Percentiles rank a stretch among this genome's conserved stretches.
These are phyloP conservation scores for Cutaneotrichosporon dermatis DNA, from an alignment of 1,284 basidiomycete genomes.

Conservation along the genomic window DNA sequence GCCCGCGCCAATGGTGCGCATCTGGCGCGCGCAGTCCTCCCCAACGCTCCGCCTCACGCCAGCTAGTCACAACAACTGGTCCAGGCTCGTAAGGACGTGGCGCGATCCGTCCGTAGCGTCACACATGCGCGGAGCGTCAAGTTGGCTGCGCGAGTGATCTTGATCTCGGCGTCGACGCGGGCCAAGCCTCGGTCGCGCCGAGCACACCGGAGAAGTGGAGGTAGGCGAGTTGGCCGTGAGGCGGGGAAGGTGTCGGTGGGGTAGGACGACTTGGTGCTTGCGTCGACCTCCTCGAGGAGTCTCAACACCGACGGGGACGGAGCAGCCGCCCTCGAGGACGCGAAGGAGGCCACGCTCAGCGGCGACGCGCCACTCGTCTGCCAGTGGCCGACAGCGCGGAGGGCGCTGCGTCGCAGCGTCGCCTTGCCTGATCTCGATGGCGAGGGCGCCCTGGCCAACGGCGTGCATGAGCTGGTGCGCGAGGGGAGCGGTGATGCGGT, in stretches of 20 bases:
- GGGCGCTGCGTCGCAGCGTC: slow-evolving; percentile 64
- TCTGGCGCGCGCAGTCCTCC: slow-evolving; percentile 60
- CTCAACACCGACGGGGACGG: slow-evolving; percentile 88
- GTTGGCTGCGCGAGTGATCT: slow-evolving; percentile 39
- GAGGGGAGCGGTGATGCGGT: slow-evolving; percentile 75
- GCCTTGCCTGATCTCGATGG: slow-evolving; percentile 74
- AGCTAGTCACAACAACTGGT: slow-evolving; percentile 55
- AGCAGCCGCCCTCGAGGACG: slow-evolving; percentile 92
- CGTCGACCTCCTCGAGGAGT: slow-evolving; percentile 48
- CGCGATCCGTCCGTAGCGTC: slow-evolving; percentile 67
- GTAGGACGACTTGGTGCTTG: slow-evolving; percentile 10
- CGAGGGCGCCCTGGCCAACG: slow-evolving; percentile 91
- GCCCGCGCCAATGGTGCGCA: slow-evolving; percentile 67
- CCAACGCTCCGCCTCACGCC: slow-evolving; percentile 61
- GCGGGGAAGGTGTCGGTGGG: slow-evolving; percentile 19
- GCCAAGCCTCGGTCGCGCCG: slow-evolving; percentile 22
- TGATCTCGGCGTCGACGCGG: slow-evolving; percentile 14
- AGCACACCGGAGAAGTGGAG: slow-evolving; percentile 45
- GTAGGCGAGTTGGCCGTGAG: slow-evolving; percentile 31
- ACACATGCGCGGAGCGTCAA: slow-evolving; percentile 71
- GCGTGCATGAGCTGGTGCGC: slow-evolving; percentile 78
- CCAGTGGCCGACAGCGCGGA: slow-evolving; percentile 66
- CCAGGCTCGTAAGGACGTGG: slow-evolving; percentile 66
- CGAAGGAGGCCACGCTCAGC: slow-evolving; percentile 84
- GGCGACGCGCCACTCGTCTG: slow-evolving; percentile 66